Conservation (phyloP, 139 green algal genomes). For the Picochlorum sp. region DNA sequence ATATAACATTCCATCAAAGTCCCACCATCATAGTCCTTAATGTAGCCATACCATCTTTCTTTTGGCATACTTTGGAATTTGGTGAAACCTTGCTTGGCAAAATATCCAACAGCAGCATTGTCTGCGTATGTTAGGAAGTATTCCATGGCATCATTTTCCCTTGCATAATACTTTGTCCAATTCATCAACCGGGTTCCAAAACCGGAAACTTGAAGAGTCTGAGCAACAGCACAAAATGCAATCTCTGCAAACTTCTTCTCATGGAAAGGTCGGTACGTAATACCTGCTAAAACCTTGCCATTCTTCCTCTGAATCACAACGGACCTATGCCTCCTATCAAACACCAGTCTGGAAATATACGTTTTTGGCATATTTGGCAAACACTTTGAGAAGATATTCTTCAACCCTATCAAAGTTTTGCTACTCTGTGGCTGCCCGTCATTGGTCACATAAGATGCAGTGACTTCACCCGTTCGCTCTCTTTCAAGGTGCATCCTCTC, state of each 20-base stretch:
- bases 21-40: constrained; percentile 98
- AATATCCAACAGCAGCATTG: constrained; percentile 99
- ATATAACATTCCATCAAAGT: constrained; percentile 97
- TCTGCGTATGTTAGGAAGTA: constrained; percentile 98
- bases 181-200: constrained; percentile 98
- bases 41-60: constrained; percentile 77
- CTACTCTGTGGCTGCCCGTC: constrained; percentile 9
- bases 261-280: constrained; percentile 89
- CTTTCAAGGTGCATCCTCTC: constrained; percentile 27
- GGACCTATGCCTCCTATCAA: constrained; percentile 67
- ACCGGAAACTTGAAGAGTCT: constrained; percentile 84
- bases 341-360: constrained; percentile 92
- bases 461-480: constrained; percentile 18
- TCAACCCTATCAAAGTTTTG: constrained; percentile 66
- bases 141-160: constrained; percentile 59
- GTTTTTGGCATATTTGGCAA: constrained; percentile 98
- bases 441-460: constrained; percentile 32
- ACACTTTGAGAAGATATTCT: constrained; percentile 92
- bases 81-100: constrained; percentile 94
- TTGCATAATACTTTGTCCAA: constrained; percentile 76
- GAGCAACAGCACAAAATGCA: constrained; percentile 94
- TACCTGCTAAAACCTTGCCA: constrained; percentile 73
- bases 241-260: constrained; percentile 84
- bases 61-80: constrained; percentile 63
- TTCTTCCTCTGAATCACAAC: constrained; percentile 51